Percentiles rank a stretch among this genome's conserved stretches.
Evolutionary conservation across 257 asterid species (phyloP).

Genomic region (Petrea volubilis): DNA sequence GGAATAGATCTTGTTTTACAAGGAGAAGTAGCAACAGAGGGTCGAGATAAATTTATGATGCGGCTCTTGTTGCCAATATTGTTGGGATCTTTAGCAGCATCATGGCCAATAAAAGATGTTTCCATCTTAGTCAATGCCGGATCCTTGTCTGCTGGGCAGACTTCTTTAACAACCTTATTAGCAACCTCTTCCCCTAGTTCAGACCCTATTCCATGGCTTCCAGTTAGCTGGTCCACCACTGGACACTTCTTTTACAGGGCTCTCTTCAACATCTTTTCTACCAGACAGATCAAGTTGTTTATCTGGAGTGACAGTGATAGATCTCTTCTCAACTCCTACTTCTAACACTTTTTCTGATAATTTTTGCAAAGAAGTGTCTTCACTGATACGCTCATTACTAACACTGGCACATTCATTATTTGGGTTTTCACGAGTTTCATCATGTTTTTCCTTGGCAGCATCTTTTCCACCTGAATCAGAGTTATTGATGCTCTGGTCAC

Average conservation of each 20-base stretch:
- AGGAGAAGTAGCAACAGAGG: conserved; percentile 45
- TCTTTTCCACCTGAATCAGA: conserved; percentile 32
- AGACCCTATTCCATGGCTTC: conserved; percentile 31
- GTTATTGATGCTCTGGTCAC: conserved; percentile 20
- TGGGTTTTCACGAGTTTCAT: conserved; percentile 28
- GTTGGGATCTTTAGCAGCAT: conserved; percentile 47
- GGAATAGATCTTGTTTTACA: conserved; percentile 48
- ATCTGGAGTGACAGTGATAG: conserved; percentile 29
- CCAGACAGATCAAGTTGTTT: conserved; percentile 32
- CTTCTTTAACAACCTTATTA: conserved; percentile 34
- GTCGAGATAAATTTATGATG: conserved; percentile 75
- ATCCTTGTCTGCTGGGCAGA: conserved; percentile 29
- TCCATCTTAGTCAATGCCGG: conserved; percentile 45
- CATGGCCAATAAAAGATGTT: conserved; percentile 39
- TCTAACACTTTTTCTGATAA: conserved; percentile 33
- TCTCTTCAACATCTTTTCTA: conserved; percentile 28
- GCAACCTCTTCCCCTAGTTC: conserved; percentile 38
- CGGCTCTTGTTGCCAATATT: conserved; percentile 64
- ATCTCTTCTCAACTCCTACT: conserved; percentile 32
- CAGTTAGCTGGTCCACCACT: conserved; percentile 36
- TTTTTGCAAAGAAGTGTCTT: conserved; percentile 32
- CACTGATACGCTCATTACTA: conserved; percentile 35
- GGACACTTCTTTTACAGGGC: conserved; percentile 33
- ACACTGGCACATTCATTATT: conserved; percentile 29
- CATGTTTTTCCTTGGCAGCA: conserved; percentile 26